These are phyloP conservation scores for Verticillium alfalfae DNA, from an alignment of 2,329 filamentous ascomycete species.

Conservation along the genomic window DNA sequence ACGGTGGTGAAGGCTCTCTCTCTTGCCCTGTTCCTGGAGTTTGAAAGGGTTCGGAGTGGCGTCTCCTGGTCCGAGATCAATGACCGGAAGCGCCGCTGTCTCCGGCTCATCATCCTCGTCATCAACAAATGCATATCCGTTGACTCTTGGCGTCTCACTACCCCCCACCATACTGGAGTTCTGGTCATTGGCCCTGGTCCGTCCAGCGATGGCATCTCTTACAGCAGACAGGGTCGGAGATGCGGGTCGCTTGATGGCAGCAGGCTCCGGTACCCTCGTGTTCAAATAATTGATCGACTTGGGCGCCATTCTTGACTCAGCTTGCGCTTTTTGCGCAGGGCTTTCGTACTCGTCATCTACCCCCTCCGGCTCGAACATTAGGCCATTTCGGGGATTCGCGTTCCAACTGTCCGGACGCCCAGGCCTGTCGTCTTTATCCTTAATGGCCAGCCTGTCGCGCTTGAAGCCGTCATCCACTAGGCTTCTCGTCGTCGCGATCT, in stretches of 20 bases:
- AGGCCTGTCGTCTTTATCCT: slow-evolving; percentile 64
- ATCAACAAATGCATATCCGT: slow-evolving; percentile 92
- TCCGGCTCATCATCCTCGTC: slow-evolving; percentile 56
- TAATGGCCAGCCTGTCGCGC: slow-evolving; percentile 56
- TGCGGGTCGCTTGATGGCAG: slow-evolving; percentile 44
- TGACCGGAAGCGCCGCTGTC: slow-evolving; percentile 31
- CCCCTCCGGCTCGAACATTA: slow-evolving; percentile 80
- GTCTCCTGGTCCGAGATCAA: slow-evolving; percentile 55
- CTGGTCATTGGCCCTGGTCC: slow-evolving; percentile 54
- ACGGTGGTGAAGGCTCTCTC: slow-evolving; percentile 77
- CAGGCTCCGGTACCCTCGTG: slow-evolving; percentile 63
- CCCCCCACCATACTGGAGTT: slow-evolving; percentile 53
- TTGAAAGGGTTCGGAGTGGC: slow-evolving; percentile 74
- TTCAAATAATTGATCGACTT: slow-evolving; percentile 78
- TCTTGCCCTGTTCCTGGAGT: slow-evolving; percentile 65
- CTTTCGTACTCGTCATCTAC: slow-evolving; percentile 57
- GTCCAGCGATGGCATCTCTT: slow-evolving; percentile 76
- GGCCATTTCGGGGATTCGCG: slow-evolving; percentile 65
- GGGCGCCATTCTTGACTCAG: slow-evolving; percentile 66
- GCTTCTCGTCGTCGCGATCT: slow-evolving; percentile 37
- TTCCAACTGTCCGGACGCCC: slow-evolving; percentile 76
- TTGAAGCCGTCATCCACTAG: slow-evolving; percentile 51
- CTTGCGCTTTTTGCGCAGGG: slow-evolving; percentile 61
- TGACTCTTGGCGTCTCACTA: slow-evolving; percentile 80
- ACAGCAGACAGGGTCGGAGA: slow-evolving; percentile 84